Percentiles rank a stretch among this genome's conserved stretches.
Conservation (phyloP, 2,329 filamentous ascomycete species). For the Penicillium decumbens region DNA sequence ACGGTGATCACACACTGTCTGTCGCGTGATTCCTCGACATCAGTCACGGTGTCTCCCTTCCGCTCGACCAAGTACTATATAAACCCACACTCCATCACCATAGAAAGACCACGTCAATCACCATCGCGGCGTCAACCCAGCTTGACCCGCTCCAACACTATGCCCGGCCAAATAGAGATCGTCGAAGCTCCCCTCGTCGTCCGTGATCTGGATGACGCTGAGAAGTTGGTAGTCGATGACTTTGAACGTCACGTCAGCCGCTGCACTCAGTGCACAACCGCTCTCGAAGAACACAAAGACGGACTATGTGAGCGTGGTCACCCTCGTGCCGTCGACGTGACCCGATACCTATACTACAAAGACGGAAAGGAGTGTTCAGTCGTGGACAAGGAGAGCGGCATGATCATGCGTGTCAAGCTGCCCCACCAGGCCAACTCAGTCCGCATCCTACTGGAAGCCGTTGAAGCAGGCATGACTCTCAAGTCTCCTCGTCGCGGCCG, state of each 20-base stretch:
- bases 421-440: constrained; percentile 35
- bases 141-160: constrained; percentile 26
- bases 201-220: constrained; percentile 35
- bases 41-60: constrained; percentile 31
- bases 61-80: constrained; percentile 23
- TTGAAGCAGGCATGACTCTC: constrained; percentile 40
- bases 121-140: constrained; percentile 14
- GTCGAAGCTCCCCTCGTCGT: constrained; percentile 26
- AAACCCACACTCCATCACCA: constrained; percentile 18
- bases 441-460: constrained; percentile 39
- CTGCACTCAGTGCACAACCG: constrained; percentile 32
- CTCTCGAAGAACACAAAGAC: constrained; percentile 25
- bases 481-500: constrained; percentile 12
- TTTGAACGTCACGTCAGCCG: constrained; percentile 37
- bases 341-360: constrained; percentile 36
- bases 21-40: constrained; percentile 13
- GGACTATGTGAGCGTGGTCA: constrained; percentile 36
- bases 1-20: constrained; percentile 11
- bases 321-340: constrained; percentile 32
- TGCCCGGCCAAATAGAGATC: constrained; percentile 30
- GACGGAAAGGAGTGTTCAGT: constrained; percentile 40
- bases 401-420: constrained; percentile 41
- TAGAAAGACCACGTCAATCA: constrained; percentile 20
- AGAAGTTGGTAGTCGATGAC: constrained; percentile 33
- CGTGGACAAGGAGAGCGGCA: constrained; percentile 39